A percentile compares a stretch with the other conserved stretches of the same genome.
Conservation (phyloP, 2,329 filamentous ascomycete genomes). For the Phoma herbarum region DNA sequence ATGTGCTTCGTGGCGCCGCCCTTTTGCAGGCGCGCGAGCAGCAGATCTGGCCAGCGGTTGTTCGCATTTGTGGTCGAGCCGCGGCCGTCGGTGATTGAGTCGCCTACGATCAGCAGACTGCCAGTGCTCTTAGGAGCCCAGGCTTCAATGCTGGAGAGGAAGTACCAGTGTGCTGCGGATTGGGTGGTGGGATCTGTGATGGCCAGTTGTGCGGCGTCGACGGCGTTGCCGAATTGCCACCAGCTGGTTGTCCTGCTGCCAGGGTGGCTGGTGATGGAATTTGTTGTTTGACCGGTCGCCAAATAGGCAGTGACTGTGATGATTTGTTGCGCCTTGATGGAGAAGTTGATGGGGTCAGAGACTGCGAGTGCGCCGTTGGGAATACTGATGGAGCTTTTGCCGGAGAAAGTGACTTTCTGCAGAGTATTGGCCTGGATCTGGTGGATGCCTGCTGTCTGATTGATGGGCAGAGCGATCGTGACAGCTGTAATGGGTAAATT, state of each 20-base stretch:
- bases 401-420: constrained; percentile 66
- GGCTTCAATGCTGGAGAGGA: constrained; percentile 67
- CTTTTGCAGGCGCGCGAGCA: constrained; percentile 58
- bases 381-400: constrained; percentile 59
- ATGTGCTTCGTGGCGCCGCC: constrained; percentile 57
- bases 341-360: constrained; percentile 68
- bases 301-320: constrained; percentile 68
- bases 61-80: constrained; percentile 68
- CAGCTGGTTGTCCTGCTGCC: constrained; percentile 71
- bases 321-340: constrained; percentile 60
- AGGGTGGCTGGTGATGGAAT: constrained; percentile 69
- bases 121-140: constrained; percentile 56
- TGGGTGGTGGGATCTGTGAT: constrained; percentile 50
- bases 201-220: constrained; percentile 59
- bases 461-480: constrained; percentile 64
- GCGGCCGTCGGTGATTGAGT: constrained; percentile 72
- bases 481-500: constrained; percentile 68
- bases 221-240: constrained; percentile 67
- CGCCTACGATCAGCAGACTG: constrained; percentile 65
- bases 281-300: constrained; percentile 63
- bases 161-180: constrained; percentile 62
- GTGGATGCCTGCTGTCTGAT: constrained; percentile 63
- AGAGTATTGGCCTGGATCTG: constrained; percentile 63
- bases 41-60: constrained; percentile 57
- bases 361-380: constrained; percentile 66